Evolutionary conservation across 352 stramenopile species (phyloP), one percentile per base, ranked within the genome.

Genomic region (Phytophthora multivora): DNA sequence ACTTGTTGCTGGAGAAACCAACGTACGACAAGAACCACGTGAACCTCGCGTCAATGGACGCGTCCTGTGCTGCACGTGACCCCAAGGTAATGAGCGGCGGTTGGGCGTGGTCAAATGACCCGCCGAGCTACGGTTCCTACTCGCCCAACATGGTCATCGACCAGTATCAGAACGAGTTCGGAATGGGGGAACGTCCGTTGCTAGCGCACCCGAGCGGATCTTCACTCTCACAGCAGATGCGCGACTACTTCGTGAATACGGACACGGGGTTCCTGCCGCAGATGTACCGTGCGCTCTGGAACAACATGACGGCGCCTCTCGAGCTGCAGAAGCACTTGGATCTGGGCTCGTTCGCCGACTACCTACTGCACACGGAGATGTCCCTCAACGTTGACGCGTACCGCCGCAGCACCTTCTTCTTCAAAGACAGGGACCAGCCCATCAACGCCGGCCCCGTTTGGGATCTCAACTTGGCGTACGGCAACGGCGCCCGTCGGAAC

Each of bases 41-140:
- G 5, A 77, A 80, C 5, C 58, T 94, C 10, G 81, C 85, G 13
- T 62, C 66, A 7, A 77, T 92, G 50, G 58, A 87, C 46, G 38
- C 69, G 1, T 30, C 56, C 7, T 91, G 82, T 52, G 65, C 61
- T 3, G 66, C 66, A 19, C 66, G 28, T 15, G 69, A 72, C 18
- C 50, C 40, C 1, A 62, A 73, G n/a, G 77, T 87, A 15, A 38
- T 90, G 51, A 77, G 57, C 12, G 85, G 85, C 13, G 85, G 85
- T 26, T 94, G 85, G 85, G 83, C 83, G 42, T 94, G 85, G 85
- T 79, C 88, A 55, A 90, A 90, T 57, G 79, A 94, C 48, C 86
- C 80, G 11, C 69, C 80, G 7, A 83, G 64, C 15, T 93, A 76
- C 36, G 82, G 79, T 3, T 69, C 80, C 15, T 90, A 87, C 67